Base-by-base conservation (phyloP, 2,329 filamentous ascomycete genomes). In the Phialophora chinensis region DNA sequence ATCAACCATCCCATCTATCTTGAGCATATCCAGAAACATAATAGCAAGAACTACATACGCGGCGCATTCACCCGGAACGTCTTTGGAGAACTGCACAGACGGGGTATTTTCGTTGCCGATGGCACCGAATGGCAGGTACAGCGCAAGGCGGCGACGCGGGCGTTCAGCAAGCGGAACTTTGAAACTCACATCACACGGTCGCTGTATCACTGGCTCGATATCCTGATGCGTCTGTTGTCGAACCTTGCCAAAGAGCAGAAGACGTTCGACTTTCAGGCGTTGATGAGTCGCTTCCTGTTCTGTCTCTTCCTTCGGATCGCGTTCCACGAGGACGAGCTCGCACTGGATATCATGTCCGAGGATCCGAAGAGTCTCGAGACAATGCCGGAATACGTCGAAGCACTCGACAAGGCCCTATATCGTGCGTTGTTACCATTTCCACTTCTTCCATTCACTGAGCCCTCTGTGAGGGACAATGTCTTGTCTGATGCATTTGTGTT, bases 141-240 rank as follows among this genome's bases (percentile, higher is more conserved):
- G n/a, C 65, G 65, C 23, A 67, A 67, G 54, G 65, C 61, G 23
- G 65, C 65, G 17, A 35, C 61, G 11, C 61, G 61, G 12, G 65
- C 65, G 55, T 67, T 67, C 35, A 67, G 65, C 65, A 67, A 67
- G 61, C 65, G 52, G 5, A 67, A 67, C 56, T 67, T 67, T 33
- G 65, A 67, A 23, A 64, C 65, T 11, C 65, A 67, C 42, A 67
- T 67, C 52, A 67, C 65, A 14, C 47, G 55, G 42, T 63, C 65
- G 2, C 49, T 67, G 38, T 61, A 67, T 27, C 56, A 67, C 42
- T 67, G 65, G 65, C 55, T 67, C 12, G 56, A 67, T 27, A 64
- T 67, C 20, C 44, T 67, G 12, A 23, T 64, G 25, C 55, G 61
- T 14, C 61, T 67, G 2, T 42, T 67, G 10, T 67, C 65, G 4